Percentiles rank a stretch among this genome's conserved stretches.
These are phyloP conservation scores for Durotheca rogersii DNA, from an alignment of 495 filamentous ascomycete species.

Conservation along the genomic window DNA sequence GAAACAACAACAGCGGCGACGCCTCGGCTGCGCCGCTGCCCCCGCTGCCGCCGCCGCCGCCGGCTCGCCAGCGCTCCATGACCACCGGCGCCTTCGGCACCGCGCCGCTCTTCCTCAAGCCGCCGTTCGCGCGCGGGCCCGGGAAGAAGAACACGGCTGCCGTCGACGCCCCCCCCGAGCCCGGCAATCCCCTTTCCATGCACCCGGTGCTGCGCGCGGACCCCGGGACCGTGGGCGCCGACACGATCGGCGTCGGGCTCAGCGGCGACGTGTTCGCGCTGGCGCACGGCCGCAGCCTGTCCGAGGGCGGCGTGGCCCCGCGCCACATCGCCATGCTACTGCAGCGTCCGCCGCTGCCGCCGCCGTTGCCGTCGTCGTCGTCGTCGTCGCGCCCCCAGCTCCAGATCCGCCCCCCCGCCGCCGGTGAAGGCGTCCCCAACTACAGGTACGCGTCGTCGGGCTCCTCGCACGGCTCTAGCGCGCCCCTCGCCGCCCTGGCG, in stretches of 20 bases:
- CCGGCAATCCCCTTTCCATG: no score
- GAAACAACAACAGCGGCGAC: neutral
- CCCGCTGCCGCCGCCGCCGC: neutral
- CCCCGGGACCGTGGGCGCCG: neutral
- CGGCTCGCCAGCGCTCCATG: neutral
- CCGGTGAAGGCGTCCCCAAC: no score
- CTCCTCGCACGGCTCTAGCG: no score
- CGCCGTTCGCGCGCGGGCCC: slow-evolving; percentile 15
- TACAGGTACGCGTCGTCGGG: no score
- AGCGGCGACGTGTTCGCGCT: neutral
- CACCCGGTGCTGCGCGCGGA: neutral
- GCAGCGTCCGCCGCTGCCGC: neutral
- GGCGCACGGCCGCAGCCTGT: neutral
- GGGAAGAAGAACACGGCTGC: no score
- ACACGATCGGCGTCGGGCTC: slow-evolving; percentile 4
- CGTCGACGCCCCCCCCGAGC: no score
- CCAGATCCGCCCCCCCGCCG: no score
- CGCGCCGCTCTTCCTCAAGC: neutral
- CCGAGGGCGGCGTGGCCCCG: neutral
- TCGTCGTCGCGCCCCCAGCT: no score
- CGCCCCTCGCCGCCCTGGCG: no score
- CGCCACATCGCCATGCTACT: neutral
- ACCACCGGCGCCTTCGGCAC: neutral
- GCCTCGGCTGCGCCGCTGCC: neutral
- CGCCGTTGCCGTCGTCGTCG: no score